Base-by-base conservation (phyloP, 2,329 filamentous ascomycete species). In the Talaromyces rugulosus region DNA sequence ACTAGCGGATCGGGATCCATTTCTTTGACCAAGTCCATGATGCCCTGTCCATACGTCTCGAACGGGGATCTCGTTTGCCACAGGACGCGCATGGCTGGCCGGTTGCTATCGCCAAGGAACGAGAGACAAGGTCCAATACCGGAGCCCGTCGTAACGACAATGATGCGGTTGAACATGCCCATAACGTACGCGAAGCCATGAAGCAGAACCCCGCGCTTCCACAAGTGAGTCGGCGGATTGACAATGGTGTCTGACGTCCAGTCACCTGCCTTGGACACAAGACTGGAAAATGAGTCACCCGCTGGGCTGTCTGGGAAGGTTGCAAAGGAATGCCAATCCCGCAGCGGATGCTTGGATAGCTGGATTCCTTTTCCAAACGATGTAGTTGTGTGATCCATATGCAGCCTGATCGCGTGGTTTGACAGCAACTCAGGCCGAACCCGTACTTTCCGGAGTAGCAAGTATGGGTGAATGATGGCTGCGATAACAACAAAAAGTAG, bases 251-350 rank as follows among this genome's bases (percentile, higher is more conserved):
- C 78, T 28, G 78, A 78, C 0, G 89, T 92, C 89, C 89, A 92
- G 75, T 92, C 89, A 27, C 89, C 89, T 3, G 88, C 89, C 66
- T 87, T 88, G 59, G 88, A 90, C 31, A 92, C 81, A 33, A 92
- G 78, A 33, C 89, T 79, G 0, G 87, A 90, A 75, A 88, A 91
- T 8, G 61, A 56, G 23, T 16, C 28, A 42, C 80, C 56, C 5
- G 52, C 44, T 5, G 57, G 36, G 28, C 23, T 31, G 27, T 85
- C 82, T 1, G 89, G 86, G 63, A 92, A 89, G 1, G 87, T 88
- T 51, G 89, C 90, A 70, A 93, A 93, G 0, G 87, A 85, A 75
- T 93, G 90, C 82, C 88, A 91, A 74, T 93, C 89, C 8, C 82
- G 75, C 44, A 91, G 78, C 0, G 89, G 89, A 8, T 81, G 80